A percentile compares a stretch with the other conserved stretches of the same genome.
Conservation (phyloP, 495 filamentous ascomycete species). For the Lasiosphaeriaceae sp. region DNA sequence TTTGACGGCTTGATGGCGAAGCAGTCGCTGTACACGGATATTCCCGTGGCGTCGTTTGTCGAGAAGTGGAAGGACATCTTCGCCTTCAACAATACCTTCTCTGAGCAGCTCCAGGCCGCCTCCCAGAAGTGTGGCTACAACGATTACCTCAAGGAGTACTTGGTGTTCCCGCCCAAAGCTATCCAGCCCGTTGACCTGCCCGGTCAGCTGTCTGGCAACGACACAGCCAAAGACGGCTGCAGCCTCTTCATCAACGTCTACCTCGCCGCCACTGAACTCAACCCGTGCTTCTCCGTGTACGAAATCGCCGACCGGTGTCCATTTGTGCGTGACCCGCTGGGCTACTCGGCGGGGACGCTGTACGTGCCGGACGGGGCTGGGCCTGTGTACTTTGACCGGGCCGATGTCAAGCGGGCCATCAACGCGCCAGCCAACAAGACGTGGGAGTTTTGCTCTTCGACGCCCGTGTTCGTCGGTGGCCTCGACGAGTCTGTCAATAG, state of each 20-base stretch:
- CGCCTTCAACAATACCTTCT: constrained; percentile 65
- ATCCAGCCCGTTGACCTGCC: constrained; percentile 48
- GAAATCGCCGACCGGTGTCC: constrained; percentile 75
- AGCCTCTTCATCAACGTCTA: constrained; percentile 55
- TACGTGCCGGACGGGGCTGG: constrained; percentile 51
- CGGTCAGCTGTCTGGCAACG: constrained; percentile 14
- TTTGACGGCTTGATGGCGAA: constrained; percentile 67
- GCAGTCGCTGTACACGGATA: constrained; percentile 47
- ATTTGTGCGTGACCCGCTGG: constrained; percentile 68
- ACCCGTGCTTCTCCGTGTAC: constrained; percentile 83
- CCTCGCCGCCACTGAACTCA: constrained; percentile 54
- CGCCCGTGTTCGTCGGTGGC: constrained; percentile 55
- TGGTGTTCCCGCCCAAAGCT: constrained; percentile 65
- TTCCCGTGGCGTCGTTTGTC: constrained; percentile 60
- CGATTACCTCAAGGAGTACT: constrained; percentile 57
- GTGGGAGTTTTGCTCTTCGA: constrained; percentile 59
- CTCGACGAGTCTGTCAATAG: constrained; percentile 46
- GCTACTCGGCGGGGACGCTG: constrained; percentile 57
- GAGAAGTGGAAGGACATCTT: constrained; percentile 64
- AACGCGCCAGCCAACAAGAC: constrained; percentile 56
- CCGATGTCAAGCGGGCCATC: constrained; percentile 69
- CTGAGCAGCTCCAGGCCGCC: constrained; percentile 52
- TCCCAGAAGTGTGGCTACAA: constrained; percentile 66
- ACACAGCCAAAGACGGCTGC: constrained; percentile 45
- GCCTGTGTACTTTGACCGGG: constrained; percentile 72